These are phyloP conservation scores for Chaetomium sp. DNA, from an alignment of 2,329 filamentous ascomycete genomes.

Conservation along the genomic window DNA sequence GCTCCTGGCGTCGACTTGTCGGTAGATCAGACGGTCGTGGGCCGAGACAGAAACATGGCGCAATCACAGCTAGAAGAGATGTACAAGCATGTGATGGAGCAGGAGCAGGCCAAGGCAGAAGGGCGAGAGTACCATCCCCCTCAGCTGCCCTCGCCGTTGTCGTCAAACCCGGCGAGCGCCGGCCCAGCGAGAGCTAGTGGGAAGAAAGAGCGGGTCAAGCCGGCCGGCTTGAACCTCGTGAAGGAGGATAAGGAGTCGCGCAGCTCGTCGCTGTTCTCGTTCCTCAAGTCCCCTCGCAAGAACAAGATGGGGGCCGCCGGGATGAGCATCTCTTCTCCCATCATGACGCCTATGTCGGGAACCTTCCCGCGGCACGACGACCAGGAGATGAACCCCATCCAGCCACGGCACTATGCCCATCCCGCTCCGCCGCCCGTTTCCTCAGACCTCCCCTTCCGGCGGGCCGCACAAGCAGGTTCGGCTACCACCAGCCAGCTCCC, in stretches of 20 bases:
- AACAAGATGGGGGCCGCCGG: constrained; percentile 36
- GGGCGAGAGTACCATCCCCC: constrained; percentile 45
- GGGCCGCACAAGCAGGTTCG: constrained; percentile 12
- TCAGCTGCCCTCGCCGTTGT: constrained; percentile 28
- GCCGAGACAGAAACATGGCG: constrained; percentile 65
- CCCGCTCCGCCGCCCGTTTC: constrained; percentile 50
- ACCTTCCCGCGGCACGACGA: constrained; percentile 50
- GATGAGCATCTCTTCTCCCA: constrained; percentile 57
- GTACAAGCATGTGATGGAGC: constrained; percentile 87
- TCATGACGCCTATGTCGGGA: constrained; percentile 56
- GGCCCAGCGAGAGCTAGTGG: constrained; percentile 18
- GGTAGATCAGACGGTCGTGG: constrained; percentile 72
- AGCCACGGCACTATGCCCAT: constrained; percentile 53
- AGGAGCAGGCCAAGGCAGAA: constrained; percentile 63
- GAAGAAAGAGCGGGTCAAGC: constrained; percentile 45
- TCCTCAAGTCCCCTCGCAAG: constrained; percentile 54
- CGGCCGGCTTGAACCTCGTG: constrained; percentile 43
- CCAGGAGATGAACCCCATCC: constrained; percentile 52
- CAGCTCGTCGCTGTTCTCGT: constrained; percentile 53
- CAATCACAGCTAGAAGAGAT: constrained; percentile 82
- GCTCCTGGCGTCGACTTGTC: constrained; percentile 58
- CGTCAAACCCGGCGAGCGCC: constrained; percentile 17
- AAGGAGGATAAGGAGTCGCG: constrained; percentile 49
- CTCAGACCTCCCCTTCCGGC: constrained; percentile 36
- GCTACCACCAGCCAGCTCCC: constrained; percentile 29